Evolutionary conservation across 2,329 filamentous ascomycete species (phyloP).

Genomic region (Aaosphaeria pasadenensis): DNA sequence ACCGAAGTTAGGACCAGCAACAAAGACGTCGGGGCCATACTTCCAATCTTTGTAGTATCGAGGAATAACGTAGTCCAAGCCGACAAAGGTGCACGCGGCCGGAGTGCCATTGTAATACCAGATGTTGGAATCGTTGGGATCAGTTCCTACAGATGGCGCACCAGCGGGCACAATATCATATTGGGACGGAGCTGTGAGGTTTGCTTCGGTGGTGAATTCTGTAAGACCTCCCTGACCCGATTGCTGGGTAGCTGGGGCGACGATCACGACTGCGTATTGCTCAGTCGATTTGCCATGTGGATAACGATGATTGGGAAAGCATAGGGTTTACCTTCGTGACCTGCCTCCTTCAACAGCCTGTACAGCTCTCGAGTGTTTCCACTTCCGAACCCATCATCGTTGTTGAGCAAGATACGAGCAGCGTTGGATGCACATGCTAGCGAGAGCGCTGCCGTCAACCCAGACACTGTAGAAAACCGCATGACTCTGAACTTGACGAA

Average conservation of each 20-base stretch:
- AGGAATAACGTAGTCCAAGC: slow-evolving; percentile 56
- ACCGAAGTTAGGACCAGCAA: slow-evolving; percentile 57
- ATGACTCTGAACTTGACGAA: no score
- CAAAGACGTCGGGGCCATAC: slow-evolving; percentile 52
- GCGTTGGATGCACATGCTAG: slow-evolving; percentile 13
- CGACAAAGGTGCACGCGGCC: slow-evolving; percentile 55
- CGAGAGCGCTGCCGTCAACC: slow-evolving; percentile 14
- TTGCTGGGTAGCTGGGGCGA: slow-evolving; percentile 43
- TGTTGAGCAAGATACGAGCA: slow-evolving; percentile 37
- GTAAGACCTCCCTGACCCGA: slow-evolving; percentile 46
- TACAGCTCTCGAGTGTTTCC: slow-evolving; percentile 37
- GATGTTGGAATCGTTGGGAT: slow-evolving; percentile 53
- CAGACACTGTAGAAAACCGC: not conserved
- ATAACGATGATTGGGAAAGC: not conserved
- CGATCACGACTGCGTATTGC: slow-evolving; percentile 35
- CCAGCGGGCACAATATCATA: slow-evolving; percentile 48
- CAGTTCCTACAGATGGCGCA: slow-evolving; percentile 48
- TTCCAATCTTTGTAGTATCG: slow-evolving; percentile 37
- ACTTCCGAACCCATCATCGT: slow-evolving; percentile 40
- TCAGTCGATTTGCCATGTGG: not conserved
- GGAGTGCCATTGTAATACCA: slow-evolving; percentile 63
- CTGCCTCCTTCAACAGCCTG: slow-evolving; percentile 20
- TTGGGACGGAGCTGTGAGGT: slow-evolving; percentile 42
- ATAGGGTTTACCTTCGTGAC: slow-evolving; percentile 19
- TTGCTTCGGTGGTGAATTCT: slow-evolving; percentile 44